Evolutionary conservation across 257 asterid genomes (phyloP), one percentile per base, ranked within the genome.

Genomic region (Solanum tarijense): DNA sequence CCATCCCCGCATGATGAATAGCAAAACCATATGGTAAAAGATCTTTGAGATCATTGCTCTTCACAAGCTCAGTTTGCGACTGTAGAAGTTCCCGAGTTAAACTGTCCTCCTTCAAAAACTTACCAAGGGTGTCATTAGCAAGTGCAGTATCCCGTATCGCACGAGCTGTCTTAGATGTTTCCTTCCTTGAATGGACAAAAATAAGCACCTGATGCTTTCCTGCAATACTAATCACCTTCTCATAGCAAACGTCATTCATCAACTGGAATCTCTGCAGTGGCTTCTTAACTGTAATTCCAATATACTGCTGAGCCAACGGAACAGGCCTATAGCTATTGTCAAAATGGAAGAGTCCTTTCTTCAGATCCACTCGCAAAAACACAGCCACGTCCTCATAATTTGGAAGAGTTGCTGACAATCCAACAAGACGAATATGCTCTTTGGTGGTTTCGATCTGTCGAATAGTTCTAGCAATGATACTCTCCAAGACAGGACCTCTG

Each of bases 261-360:
- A 91, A 73, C 82, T 91, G 93, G 86, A 91, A 91, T 82, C 93
- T 91, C 82, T 91, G 93, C 86, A 91, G 41, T 32, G 93, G 92
- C 89, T 91, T 91, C 76, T 91, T 91, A 52, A 90, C 93, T 3
- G 92, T 85, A 75, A 91, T 88, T 84, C 93, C 93, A 35, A 91
- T 82, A 69, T 90, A 91, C 87, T 91, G 93, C 7, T 91, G 93
- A 62, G 91, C 92, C 13, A 91, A 83, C 7, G 92, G 92, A 38
- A 91, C 93, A 66, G 93, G 93, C 55, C 93, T 90, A 71, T 89
- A 91, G 75, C 92, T 91, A 75, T 91, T 91, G 89, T 91, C 93
- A 83, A 91, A 91, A 86, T 88, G 90, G 85, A 90, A 91, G 27
- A 91, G 91, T 20, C 93, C 93, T 62, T 91, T 91, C 83, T 91